phyloP scores from a whole-genome alignment of 805 yeast species.

The Allodekkera sacchari region DNA sequence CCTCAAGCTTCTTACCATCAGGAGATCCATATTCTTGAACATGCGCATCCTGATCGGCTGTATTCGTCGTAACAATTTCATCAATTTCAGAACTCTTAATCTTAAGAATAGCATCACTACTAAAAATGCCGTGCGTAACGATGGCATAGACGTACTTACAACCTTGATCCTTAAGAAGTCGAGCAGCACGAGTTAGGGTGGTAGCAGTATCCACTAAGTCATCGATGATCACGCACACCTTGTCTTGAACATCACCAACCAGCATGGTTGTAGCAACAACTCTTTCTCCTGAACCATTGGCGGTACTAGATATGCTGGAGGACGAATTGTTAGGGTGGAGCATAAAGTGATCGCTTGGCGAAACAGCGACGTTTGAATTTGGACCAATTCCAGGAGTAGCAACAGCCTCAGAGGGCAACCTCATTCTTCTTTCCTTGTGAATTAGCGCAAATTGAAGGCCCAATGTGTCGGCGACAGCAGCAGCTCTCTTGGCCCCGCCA shows the following conservation, averaged over 20 bases:
- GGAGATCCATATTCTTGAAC: constrained; percentile 44
- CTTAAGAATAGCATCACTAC: constrained; percentile 81
- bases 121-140: constrained; percentile 87
- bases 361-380: constrained; percentile 9
- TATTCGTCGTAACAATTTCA: constrained; percentile 79
- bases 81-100: constrained; percentile 62
- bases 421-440: constrained; percentile 80
- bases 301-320: too few species aligned
- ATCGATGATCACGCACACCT: constrained; percentile 85
- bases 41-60: constrained; percentile 76
- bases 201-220: constrained; percentile 91
- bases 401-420: constrained; percentile 21
- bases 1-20: constrained; percentile 45
- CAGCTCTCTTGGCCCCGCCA: constrained; percentile 98
- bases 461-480: constrained; percentile 84
- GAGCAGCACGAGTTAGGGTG: constrained; percentile 89
- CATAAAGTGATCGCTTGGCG: constrained; percentile 16
- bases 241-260: constrained; percentile 87
- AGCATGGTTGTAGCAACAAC: constrained; percentile 79
- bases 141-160: constrained; percentile 80
- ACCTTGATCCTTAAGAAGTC: constrained; percentile 85
- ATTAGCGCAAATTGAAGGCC: constrained; percentile 88
- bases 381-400: constrained; percentile 8
- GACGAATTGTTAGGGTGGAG: background rate
- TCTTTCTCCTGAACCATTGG: constrained; percentile 12